Conservation (phyloP, 2,329 filamentous ascomycete species). For the Trichophyton equinum region DNA sequence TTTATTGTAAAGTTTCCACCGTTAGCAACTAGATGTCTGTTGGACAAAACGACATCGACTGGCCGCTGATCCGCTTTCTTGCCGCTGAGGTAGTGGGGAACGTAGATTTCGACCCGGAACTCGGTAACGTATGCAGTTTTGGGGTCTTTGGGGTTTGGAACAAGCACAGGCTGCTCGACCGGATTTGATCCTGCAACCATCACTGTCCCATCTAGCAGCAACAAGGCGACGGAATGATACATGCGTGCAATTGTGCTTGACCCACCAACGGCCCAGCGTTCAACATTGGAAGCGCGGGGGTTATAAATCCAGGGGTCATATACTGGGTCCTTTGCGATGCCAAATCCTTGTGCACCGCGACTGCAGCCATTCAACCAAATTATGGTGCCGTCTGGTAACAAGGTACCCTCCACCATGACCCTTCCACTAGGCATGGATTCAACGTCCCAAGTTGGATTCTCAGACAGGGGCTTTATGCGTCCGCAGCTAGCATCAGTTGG, state of each 20-base stretch:
- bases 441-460: slow-evolving; percentile 42
- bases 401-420: slow-evolving; percentile 48
- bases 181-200: slow-evolving; percentile 50
- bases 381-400: slow-evolving; percentile 49
- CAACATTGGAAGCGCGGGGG: slow-evolving; percentile 38
- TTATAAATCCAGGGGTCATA: slow-evolving; percentile 48
- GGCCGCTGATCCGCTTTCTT: slow-evolving; percentile 39
- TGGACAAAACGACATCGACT: slow-evolving; percentile 35
- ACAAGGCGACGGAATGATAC: slow-evolving; percentile 49
- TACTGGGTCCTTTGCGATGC: slow-evolving; percentile 42
- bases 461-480: slow-evolving; percentile 40
- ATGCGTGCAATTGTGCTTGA: slow-evolving; percentile 37
- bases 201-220: slow-evolving; percentile 48
- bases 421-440: slow-evolving; percentile 47
- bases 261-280: slow-evolving; percentile 38
- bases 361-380: slow-evolving; percentile 49
- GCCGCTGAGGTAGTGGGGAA: slow-evolving; percentile 47
- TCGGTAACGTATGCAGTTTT: slow-evolving; percentile 41
- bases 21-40: slow-evolving; percentile 33
- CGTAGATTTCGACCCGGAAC: slow-evolving; percentile 50
- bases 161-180: slow-evolving; percentile 44
- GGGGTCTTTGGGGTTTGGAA: slow-evolving; percentile 33
- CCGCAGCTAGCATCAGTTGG: slow-evolving; percentile 49
- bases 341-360: slow-evolving; percentile 48
- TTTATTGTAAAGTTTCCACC: slow-evolving; percentile 36